phyloP scores from a whole-genome alignment of 345 rosid genomes.

The Syzygium jambos region DNA sequence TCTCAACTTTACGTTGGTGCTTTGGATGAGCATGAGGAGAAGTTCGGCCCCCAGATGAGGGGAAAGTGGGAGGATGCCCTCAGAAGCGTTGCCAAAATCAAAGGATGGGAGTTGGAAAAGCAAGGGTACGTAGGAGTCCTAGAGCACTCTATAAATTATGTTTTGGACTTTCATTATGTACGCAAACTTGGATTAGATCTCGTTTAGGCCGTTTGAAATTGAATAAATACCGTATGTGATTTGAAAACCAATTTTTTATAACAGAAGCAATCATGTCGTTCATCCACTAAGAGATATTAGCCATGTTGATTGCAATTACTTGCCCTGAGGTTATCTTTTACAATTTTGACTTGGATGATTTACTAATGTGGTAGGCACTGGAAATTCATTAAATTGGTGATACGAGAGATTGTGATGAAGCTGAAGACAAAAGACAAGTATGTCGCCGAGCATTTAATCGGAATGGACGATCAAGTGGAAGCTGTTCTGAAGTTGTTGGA shows the following conservation, averaged over 20 bases:
- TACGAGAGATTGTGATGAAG: background rate
- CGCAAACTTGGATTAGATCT: background rate
- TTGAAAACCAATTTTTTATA: background rate
- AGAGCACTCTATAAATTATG: background rate
- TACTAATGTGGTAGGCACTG: background rate
- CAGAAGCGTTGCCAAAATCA: background rate
- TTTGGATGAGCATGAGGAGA: background rate
- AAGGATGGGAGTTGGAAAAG: background rate
- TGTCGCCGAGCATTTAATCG: background rate
- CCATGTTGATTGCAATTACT: background rate
- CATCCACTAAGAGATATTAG: background rate
- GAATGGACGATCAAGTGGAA: background rate
- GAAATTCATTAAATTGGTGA: background rate
- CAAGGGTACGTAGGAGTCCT: background rate
- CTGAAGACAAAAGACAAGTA: background rate
- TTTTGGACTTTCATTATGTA: background rate
- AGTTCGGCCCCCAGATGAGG: fast-evolving
- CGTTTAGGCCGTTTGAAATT: background rate
- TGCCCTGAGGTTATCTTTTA: background rate
- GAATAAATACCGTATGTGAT: background rate
- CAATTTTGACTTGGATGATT: background rate
- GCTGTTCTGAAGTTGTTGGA: background rate
- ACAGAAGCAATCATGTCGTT: background rate
- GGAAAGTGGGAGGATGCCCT: background rate
- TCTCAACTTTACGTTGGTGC: fast-evolving